phyloP scores from a whole-genome alignment of 2,329 filamentous ascomycete species.

The Kalmusia sp. region DNA sequence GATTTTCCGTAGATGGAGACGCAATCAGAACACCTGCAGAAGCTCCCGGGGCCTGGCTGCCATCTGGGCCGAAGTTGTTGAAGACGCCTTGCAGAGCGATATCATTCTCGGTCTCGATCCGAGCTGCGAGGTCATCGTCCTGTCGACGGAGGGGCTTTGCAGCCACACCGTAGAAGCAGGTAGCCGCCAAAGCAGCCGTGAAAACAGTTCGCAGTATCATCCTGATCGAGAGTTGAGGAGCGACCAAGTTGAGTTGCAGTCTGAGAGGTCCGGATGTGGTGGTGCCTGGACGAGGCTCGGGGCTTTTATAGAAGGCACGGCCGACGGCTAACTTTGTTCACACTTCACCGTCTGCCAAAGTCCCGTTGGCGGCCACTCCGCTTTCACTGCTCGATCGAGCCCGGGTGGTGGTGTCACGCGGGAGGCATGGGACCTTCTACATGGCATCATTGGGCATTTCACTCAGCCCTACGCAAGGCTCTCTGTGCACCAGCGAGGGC shows the following conservation, averaged over 20 bases:
- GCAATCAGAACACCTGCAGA: constrained; percentile 61
- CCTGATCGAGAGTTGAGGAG: not conserved
- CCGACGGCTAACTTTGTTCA: not conserved
- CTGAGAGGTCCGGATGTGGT: not conserved
- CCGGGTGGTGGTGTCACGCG: constrained; percentile 13
- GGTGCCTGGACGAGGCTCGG: not conserved
- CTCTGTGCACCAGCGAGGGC: not conserved
- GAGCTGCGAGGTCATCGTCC: constrained; percentile 15
- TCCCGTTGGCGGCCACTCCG: constrained; percentile 1
- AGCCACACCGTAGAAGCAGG: constrained; percentile 5
- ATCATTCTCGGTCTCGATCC: constrained; percentile 53
- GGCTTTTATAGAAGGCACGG: not conserved
- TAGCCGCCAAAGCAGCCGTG: constrained; percentile 16
- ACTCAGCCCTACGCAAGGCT: constrained; percentile 13
- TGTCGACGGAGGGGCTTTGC: constrained; percentile 8
- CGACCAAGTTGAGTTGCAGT: not conserved
- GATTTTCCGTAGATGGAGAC: constrained; percentile 59
- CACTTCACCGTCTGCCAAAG: not conserved
- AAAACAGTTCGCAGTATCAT: constrained; percentile 14
- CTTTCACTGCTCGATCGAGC: not conserved
- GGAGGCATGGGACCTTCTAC: constrained; percentile 6
- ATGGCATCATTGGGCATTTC: constrained; percentile 6
- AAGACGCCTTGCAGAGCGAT: constrained; percentile 60
- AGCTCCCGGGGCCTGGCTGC: constrained; percentile 57
- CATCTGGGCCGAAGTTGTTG: constrained; percentile 63